Evolutionary conservation across 148 eudicot genomes (phyloP), one percentile per base, ranked within the genome.

Genomic region (Selenicereus undatus): DNA sequence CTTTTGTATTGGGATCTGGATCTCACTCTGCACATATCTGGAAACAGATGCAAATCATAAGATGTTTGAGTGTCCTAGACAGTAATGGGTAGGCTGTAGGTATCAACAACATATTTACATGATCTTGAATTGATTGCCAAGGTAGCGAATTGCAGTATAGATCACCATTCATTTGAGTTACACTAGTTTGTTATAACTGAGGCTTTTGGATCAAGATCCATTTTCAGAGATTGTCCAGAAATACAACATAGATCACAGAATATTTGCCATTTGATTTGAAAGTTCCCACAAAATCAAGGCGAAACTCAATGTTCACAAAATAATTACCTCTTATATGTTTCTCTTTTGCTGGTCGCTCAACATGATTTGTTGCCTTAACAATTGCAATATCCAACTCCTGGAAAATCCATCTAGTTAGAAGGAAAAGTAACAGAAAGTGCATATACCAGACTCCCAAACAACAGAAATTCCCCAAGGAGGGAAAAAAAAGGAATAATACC

Each of bases 361-460:
- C 93, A 83, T 95, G 99, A 88, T 95, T 93, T 60, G 99, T 95
- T 30, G 98, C 95, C 89, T 88, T 93, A 35, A 95, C 98, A 81
- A 95, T 84, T 30, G 97, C 92, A 75, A 95, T 86, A 82, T 95
- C 98, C 88, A 95, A 82, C 69, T 95, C 97, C 97, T 96, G 71
- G 24, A 84, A 62, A 74, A 66, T 14, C 11, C 73, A 75, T 29
- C 36, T 58, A 52, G 71, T 20, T 71, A 78, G 48, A 85, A 78
- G 7, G 35, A 36, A 12, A 52, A 42, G n/a, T 20, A 74, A 58
- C 9, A 45, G 24, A 24, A 52, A 24, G 65, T 8, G 22, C 21
- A 75, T n/a, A 8, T 27, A 75, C 35, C 45, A 62, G 30, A 48
- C 6, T 0, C 17, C 39, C n/a, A 51, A 56, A 64, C 35, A 52